Base-by-base conservation (phyloP, 2,329 filamentous ascomycete species). In the Diaporthe capsici region DNA sequence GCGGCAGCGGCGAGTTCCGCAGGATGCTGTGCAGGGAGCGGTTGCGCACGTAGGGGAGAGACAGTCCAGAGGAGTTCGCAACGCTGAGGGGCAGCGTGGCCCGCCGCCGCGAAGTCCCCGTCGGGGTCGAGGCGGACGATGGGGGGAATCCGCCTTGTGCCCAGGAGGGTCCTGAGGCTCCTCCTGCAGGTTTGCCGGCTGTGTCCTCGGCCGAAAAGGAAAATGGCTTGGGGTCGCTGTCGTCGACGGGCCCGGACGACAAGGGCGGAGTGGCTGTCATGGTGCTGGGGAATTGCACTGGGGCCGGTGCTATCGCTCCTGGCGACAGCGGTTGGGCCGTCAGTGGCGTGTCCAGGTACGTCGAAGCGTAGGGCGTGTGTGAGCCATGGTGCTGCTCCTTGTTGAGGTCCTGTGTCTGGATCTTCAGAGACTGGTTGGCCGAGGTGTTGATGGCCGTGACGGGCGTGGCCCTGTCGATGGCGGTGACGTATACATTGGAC, bases 1-100 rank as follows among this genome's bases (percentile, higher is more conserved):
- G 88, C 28, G 90, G 90, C 9, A 93, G 85, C 25, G 91, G 91
- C 6, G 91, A 93, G 85, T 93, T 93, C 72, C 91, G 89, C 31
- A 93, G 87, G 79, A 93, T 93, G 82, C 90, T 92, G 81, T 90
- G 91, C 13, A 93, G 87, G 57, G 86, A 85, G 74, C 87, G 87
- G 47, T 91, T 89, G 77, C 91, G 91, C 2, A 85, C 89, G 79
- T 93, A 93, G 2, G 91, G 91, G 4, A 87, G 84, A 34, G 84
- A 84, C 47, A 78, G 28, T 76, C 75, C 65, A 15, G 44, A 73
- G 25, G 75, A 57, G 31, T 67, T 57, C 15, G 78, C 71, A 8
- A 79, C 79, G 31, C 80, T 78, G 22, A 81, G 75, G 1, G 82
- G 79, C 22, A 85, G 81, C 12, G 83, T 85, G 8, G 83, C 82